Conservation (phyloP, 805 yeast genomes). For the Suhomyces kilbournensis region DNA sequence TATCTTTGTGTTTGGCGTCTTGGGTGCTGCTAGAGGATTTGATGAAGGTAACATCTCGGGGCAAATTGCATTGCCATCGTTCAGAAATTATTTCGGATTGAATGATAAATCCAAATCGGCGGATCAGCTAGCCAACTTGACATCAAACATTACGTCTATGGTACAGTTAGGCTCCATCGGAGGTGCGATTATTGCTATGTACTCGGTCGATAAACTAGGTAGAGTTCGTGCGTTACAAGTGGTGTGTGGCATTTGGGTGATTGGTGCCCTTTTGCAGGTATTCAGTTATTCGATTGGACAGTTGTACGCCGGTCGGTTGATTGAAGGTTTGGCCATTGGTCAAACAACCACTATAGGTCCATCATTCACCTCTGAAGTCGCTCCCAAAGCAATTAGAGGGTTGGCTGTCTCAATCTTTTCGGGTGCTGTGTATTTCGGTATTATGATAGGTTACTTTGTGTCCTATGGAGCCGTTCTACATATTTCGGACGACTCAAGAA, state of each 20-base stretch:
- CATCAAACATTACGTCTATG: constrained; percentile 24
- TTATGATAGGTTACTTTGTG: constrained; percentile 19
- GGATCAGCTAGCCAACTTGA: constrained; percentile 16
- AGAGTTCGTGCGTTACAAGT: constrained; percentile 21
- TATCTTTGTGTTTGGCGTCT: constrained; percentile 20
- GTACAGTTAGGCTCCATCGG: constrained; percentile 24
- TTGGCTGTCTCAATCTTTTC: constrained; percentile 21
- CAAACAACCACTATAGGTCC: constrained; percentile 26
- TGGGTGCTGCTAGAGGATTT: constrained; percentile 24
- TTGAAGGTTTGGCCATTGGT: constrained; percentile 25
- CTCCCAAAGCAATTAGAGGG: constrained; percentile 23
- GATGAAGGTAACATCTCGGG: constrained; percentile 25
- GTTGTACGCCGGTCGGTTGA: constrained; percentile 22
- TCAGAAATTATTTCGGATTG: constrained; percentile 17
- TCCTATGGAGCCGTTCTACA: constrained; percentile 50
- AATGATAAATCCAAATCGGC: constrained; percentile 14
- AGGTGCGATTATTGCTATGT: constrained; percentile 23
- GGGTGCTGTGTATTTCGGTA: constrained; percentile 24
- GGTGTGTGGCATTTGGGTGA: constrained; percentile 19
- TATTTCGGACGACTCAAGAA: constrained; percentile 10
- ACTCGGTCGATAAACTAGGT: constrained; percentile 21
- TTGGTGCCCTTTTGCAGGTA: constrained; percentile 19
- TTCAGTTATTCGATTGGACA: constrained; percentile 18
- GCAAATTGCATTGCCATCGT: constrained; percentile 17
- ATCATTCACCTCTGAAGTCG: constrained; percentile 21